Evolutionary conservation across 2,329 filamentous ascomycete species (phyloP), one percentile per base, ranked within the genome.

Genomic region (Ceratocystis colombiana): DNA sequence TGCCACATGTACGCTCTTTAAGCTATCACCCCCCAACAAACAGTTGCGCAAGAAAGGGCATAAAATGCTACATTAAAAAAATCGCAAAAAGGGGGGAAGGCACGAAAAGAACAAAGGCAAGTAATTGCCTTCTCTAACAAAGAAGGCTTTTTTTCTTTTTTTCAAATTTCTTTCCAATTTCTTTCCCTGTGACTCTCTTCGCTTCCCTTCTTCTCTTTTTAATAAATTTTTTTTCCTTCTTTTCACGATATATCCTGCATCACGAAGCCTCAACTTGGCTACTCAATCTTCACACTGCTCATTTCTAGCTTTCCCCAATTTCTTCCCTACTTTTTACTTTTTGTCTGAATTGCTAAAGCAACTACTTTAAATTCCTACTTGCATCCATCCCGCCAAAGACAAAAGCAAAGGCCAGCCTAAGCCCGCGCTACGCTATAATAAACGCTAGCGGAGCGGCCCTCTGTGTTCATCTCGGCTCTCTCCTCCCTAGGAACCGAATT

Each of bases 1-100:
- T 57, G 28, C 28, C 53, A 57, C 53, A 57, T 57, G 53, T 57
- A 57, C 17, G 22, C 53, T 30, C 53, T 57, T 57, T 57, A 57
- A 33, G 53, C 53, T 57, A 30, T 33, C 53, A 12, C 17, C 17
- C 53, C 25, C 17, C 53, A 50, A 50, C 46, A 50, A 50, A 37
- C 33, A 17, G 8, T 17, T 57, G 22, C 50, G 3, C 8, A 17
- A 6, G 15, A 53, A 22, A 20, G n/a, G 15, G 15, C 12, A 57
- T 33, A 57, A 57, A 57, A 57, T 28, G 25, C 53, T 6, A 57
- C 28, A 20, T 44, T 20, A 37, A 62, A 22, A 33, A 15, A 22
- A 41, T 25, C 17, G 45, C 44, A 62, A 44, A 33, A 62, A 44
- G n/a, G 33, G 33, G 41, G 59, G 20, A 44, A 15, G 37, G 20